Conservation (phyloP, 805 yeast genomes). For the Candida loeiensis region DNA sequence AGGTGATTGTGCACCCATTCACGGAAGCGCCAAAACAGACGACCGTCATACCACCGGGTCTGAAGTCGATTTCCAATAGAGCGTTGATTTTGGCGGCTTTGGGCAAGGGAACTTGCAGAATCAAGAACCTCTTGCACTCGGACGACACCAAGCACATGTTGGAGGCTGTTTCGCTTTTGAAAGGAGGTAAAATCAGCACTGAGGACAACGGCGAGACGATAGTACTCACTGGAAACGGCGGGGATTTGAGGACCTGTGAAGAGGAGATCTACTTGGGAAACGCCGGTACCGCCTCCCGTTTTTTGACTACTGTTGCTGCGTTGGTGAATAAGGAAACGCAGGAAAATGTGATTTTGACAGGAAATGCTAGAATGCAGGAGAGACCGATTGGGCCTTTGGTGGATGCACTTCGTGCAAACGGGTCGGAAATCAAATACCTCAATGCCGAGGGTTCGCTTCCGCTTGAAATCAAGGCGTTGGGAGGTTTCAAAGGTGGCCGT, state of each 20-base stretch:
- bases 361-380: conserved; percentile 95
- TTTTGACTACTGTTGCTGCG: conserved; percentile 89
- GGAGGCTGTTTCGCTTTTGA: conserved; percentile 71
- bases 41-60: conserved; percentile 84
- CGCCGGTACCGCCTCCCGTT: conserved; percentile 97
- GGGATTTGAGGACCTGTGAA: conserved; percentile 59
- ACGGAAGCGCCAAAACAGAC: conserved; percentile 34
- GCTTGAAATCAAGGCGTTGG: conserved; percentile 62
- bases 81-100: conserved; percentile 91
- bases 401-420: conserved; percentile 81
- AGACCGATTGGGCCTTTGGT: conserved; percentile 96
- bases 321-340: conserved; percentile 48
- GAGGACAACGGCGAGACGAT: conserved; percentile 91
- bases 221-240: conserved; percentile 82
- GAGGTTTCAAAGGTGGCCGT: conserved; percentile 80
- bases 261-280: conserved; percentile 85
- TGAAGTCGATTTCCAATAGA: conserved; percentile 94
- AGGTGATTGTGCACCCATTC: conserved; percentile 64
- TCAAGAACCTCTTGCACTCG: conserved; percentile 85
- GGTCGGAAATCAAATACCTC: conserved; percentile 67
- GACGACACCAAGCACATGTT: conserved; percentile 97
- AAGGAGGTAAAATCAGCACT: conserved; percentile 78
- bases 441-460: conserved; percentile 85
- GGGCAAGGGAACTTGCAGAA: conserved; percentile 78
- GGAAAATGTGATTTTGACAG: conserved; percentile 67